A percentile compares a stretch with the other conserved stretches of the same genome.
These are phyloP conservation scores for Betula pendula DNA, from an alignment of 306 rosid species.

Conservation along the genomic window DNA sequence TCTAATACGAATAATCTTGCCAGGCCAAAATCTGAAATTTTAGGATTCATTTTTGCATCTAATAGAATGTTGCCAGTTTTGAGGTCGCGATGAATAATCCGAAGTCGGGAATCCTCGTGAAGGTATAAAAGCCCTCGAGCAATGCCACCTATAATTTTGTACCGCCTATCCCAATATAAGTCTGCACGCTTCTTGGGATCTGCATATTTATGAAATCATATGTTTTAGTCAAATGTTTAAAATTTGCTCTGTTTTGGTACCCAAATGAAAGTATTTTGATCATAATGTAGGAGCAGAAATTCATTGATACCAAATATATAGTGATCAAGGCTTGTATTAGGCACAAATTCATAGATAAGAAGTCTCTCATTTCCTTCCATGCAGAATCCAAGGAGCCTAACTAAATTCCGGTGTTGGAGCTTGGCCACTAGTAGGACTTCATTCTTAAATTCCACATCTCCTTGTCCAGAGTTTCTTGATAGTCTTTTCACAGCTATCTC, in stretches of 20 bases:
- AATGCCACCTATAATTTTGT: constrained; percentile 50
- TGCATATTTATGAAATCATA: constrained; percentile 2
- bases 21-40: constrained; percentile 74
- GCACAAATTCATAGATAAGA: constrained; percentile 64
- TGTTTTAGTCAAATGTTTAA: background rate
- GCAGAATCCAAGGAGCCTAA: constrained; percentile 62
- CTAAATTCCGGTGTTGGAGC: constrained; percentile 76
- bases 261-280: background rate
- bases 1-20: constrained; percentile 47
- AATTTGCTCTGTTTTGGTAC: background rate
- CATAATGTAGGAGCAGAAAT: background rate
- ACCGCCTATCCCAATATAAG: constrained; percentile 52
- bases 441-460: constrained; percentile 57
- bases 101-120: constrained; percentile 61
- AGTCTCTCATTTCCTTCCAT: constrained; percentile 48
- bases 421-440: constrained; percentile 61
- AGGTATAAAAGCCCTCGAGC: constrained; percentile 60
- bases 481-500: constrained; percentile 69
- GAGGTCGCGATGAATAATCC: constrained; percentile 63
- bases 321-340: constrained; percentile 60
- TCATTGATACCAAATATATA: constrained; percentile 48
- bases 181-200: constrained; percentile 32
- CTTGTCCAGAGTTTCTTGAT: constrained; percentile 52
- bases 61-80: constrained; percentile 61
- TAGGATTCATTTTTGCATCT: constrained; percentile 53